Evolutionary conservation across 139 green algal genomes (phyloP).

Genomic region (Chlorella vulgaris): DNA sequence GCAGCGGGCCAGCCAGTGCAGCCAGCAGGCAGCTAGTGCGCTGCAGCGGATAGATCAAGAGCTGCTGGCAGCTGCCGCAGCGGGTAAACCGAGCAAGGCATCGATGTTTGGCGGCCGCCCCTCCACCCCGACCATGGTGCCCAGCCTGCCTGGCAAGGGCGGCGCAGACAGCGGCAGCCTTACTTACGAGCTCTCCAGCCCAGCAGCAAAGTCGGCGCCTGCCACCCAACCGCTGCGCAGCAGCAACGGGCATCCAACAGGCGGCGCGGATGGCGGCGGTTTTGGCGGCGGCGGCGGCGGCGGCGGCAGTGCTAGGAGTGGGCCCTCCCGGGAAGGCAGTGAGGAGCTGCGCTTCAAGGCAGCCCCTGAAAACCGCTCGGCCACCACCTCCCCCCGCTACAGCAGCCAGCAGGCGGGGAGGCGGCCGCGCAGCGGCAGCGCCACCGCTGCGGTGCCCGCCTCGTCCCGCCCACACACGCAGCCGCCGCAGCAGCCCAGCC

Average conservation of each 20-base stretch:
- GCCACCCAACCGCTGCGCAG: slow-evolving; percentile 4
- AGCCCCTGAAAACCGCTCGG: slow-evolving; percentile 4
- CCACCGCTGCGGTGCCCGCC: not conserved
- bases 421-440: not conserved
- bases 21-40: not conserved
- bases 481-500: not conserved
- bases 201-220: no score
- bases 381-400: no score
- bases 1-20: slow-evolving; percentile 2
- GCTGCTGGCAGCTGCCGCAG: not conserved
- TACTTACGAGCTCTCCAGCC: not conserved
- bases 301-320: not conserved
- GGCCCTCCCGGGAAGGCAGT: not conserved
- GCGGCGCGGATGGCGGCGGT: no score
- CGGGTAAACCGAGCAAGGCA: not conserved
- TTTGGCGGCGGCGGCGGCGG: not conserved
- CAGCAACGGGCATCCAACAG: not conserved
- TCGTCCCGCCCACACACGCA: not conserved
- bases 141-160: not conserved
- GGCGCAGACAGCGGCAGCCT: not conserved
- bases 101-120: not conserved
- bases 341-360: not conserved
- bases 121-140: not conserved
- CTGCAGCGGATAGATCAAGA: not conserved
- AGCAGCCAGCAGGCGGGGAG: no score